Evolutionary conservation across 2,329 filamentous ascomycete species (phyloP).

Genomic region (Meredithiella fracta): DNA sequence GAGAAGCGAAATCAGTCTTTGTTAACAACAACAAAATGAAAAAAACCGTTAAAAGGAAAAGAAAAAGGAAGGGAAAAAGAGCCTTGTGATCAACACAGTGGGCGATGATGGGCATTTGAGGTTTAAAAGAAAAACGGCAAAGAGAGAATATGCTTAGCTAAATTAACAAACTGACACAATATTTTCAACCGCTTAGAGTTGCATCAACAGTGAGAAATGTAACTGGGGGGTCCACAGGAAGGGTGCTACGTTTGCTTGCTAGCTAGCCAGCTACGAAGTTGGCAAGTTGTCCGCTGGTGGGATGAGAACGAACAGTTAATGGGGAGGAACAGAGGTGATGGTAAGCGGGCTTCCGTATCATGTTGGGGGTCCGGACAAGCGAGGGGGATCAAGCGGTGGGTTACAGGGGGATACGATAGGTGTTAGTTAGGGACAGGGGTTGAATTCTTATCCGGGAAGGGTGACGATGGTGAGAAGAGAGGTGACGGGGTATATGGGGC

Average conservation of each 20-base stretch:
- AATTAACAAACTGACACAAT: background rate
- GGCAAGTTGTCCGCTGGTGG: background rate
- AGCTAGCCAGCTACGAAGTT: no score
- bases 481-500: no score
- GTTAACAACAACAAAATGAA: background rate
- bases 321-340: background rate
- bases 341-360: background rate
- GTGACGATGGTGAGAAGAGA: background rate
- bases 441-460: background rate
- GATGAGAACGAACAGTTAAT: background rate
- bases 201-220: background rate
- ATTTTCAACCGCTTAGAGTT: background rate
- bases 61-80: background rate
- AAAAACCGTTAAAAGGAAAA: slow-evolving; percentile 1
- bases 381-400: background rate
- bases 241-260: background rate
- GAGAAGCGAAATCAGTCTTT: background rate
- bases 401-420: background rate
- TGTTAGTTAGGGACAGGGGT: background rate
- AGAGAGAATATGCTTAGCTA: background rate
- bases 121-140: background rate
- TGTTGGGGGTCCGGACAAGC: background rate
- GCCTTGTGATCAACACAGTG: background rate
- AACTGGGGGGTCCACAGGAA: background rate
- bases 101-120: background rate